Conservation (phyloP, 129 eudicot genomes). For the Escallonia herrerae region DNA sequence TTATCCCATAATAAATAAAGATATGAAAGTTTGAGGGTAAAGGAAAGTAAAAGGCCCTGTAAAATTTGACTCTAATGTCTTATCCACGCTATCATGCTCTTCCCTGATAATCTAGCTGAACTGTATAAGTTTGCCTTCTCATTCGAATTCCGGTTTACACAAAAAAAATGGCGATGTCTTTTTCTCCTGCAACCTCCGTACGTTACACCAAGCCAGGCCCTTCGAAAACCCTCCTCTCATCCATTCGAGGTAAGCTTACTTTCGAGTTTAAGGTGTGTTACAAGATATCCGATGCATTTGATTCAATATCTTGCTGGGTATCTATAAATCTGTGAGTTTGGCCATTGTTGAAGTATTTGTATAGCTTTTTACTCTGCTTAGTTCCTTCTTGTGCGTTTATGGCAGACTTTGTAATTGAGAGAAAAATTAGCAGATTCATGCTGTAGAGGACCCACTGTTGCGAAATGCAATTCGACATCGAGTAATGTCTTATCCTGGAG, state of each 20-base stretch:
- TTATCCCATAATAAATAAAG: too few species aligned
- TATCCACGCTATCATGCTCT: background rate
- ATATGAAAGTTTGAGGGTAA: too few species aligned
- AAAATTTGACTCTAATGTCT: background rate
- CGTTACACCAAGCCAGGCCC: slow-evolving; percentile 18
- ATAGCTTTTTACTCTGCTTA: too few species aligned
- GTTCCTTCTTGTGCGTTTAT: background rate
- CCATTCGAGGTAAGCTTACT: slow-evolving; percentile 34
- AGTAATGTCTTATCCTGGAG: slow-evolving; percentile 41
- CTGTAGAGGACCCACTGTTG: background rate
- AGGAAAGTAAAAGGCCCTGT: too few species aligned
- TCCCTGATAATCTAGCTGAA: background rate
- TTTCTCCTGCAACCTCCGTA: slow-evolving; percentile 44
- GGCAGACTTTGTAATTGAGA: background rate
- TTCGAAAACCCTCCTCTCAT: slow-evolving; percentile 27
- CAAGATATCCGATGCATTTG: too few species aligned
- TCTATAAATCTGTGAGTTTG: too few species aligned
- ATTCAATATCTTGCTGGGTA: too few species aligned
- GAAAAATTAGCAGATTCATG: background rate
- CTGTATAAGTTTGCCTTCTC: background rate
- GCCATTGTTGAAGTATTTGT: too few species aligned
- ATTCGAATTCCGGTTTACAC: background rate
- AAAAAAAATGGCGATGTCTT: slow-evolving; percentile 43
- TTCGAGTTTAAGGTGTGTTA: background rate
- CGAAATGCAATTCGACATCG: slow-evolving; percentile 11